These are phyloP conservation scores for Hysterium pulicare DNA, from an alignment of 2,329 filamentous ascomycete species.

Conservation along the genomic window DNA sequence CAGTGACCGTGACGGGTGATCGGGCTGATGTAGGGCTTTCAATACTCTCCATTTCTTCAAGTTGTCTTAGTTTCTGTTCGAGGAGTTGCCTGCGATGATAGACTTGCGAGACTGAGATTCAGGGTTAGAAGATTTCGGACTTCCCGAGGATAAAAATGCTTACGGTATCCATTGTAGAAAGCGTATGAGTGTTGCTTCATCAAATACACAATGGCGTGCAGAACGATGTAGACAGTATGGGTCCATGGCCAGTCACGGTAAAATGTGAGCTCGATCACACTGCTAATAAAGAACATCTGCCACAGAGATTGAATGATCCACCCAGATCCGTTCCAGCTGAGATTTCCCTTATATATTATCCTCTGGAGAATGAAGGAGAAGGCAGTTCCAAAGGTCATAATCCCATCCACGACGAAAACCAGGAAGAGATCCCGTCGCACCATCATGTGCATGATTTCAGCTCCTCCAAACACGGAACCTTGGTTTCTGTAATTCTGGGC, in stretches of 20 bases:
- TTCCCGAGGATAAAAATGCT: no score
- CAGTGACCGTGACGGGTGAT: constrained; percentile 11
- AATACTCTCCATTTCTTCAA: constrained; percentile 53
- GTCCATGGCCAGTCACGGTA: constrained; percentile 79
- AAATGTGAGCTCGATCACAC: constrained; percentile 63
- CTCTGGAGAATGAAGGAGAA: constrained; percentile 66
- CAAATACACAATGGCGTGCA: constrained; percentile 71
- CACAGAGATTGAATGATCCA: constrained; percentile 75
- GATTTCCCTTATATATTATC: constrained; percentile 54
- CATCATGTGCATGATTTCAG: constrained; percentile 71
- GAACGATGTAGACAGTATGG: constrained; percentile 72
- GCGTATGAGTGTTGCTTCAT: constrained; percentile 84
- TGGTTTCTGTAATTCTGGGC: constrained; percentile 66
- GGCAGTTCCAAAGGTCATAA: constrained; percentile 64
- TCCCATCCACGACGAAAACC: constrained; percentile 60
- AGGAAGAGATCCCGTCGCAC: constrained; percentile 52
- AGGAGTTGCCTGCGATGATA: constrained; percentile 49
- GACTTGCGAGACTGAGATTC: constrained; percentile 57
- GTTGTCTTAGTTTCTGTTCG: constrained; percentile 52
- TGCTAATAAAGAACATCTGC: constrained; percentile 63
- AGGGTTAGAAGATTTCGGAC: no score
- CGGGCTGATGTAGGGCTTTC: constrained; percentile 23
- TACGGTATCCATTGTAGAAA: constrained; percentile 71
- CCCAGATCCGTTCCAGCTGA: constrained; percentile 65
- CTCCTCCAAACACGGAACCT: constrained; percentile 65